A percentile compares a stretch with the other conserved stretches of the same genome.
Evolutionary conservation across 768 basidiomycete genomes (phyloP).

Genomic region (Pluteus cervinus): DNA sequence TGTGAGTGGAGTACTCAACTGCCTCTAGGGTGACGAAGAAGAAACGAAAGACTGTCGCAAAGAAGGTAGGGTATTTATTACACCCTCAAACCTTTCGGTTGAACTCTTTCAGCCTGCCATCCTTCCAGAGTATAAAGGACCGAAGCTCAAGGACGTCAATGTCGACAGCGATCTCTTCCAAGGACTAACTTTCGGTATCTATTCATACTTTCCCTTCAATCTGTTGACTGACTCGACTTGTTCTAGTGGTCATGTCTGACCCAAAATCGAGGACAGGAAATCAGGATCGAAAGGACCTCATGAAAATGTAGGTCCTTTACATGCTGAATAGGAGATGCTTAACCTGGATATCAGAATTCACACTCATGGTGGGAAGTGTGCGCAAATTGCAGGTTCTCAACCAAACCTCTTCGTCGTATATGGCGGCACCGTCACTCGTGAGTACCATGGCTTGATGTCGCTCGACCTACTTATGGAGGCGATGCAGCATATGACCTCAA

Average conservation of each 20-base stretch:
- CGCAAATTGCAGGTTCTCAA: slow-evolving; percentile 54
- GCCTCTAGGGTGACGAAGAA: slow-evolving; percentile 38
- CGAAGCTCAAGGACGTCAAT: slow-evolving; percentile 52
- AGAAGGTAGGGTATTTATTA: slow-evolving; percentile 37
- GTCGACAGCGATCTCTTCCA: slow-evolving; percentile 64
- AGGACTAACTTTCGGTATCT: slow-evolving; percentile 75
- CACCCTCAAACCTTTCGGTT: slow-evolving; percentile 1
- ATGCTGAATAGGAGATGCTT: background rate
- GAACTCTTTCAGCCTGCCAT: slow-evolving; percentile 38
- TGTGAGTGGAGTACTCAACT: background rate
- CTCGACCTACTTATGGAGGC: background rate
- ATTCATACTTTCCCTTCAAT: background rate
- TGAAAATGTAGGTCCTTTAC: slow-evolving; percentile 48
- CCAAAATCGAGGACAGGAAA: slow-evolving; percentile 64
- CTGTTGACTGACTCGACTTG: background rate
- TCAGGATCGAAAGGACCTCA: slow-evolving; percentile 63
- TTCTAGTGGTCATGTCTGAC: slow-evolving; percentile 67
- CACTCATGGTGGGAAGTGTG: slow-evolving; percentile 59
- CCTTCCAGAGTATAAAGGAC: slow-evolving; percentile 62
- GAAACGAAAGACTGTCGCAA: slow-evolving; percentile 47
- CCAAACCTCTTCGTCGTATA: slow-evolving; percentile 56
- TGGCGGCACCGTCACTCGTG: slow-evolving; percentile 64
- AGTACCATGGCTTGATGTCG: slow-evolving; percentile 28
- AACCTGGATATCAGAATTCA: slow-evolving; percentile 46
- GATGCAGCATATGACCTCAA: slow-evolving; percentile 63